Evolutionary conservation across 2,329 filamentous ascomycete genomes (phyloP).

Genomic region (Periconia macrospinosa): DNA sequence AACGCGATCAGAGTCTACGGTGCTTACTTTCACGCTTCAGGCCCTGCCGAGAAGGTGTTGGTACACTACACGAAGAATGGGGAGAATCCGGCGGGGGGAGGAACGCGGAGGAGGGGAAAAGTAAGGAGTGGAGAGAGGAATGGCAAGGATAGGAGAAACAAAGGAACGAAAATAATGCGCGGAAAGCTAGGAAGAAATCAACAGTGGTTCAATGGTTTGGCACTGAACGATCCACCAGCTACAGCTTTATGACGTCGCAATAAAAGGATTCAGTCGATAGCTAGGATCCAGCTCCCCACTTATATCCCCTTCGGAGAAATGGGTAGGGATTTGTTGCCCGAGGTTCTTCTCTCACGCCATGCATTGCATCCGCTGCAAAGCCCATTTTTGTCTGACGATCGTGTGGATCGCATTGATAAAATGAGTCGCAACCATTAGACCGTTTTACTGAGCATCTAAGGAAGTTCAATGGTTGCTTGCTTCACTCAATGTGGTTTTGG

Average conservation of each 20-base stretch:
- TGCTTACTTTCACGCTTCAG: no score
- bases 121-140: constrained; percentile 10
- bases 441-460: no score
- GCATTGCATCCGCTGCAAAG: no score
- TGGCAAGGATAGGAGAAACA: no score
- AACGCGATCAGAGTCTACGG: no score
- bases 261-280: neutral
- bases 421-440: no score
- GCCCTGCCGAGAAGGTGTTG: neutral
- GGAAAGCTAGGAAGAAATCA: neutral
- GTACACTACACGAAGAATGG: neutral
- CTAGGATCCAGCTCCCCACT: neutral
- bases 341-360: neutral
- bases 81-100: neutral
- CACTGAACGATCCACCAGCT: neutral
- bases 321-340: neutral
- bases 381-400: no score
- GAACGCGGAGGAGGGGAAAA: neutral
- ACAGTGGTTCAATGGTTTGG: neutral
- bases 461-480: no score
- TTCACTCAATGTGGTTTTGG: no score
- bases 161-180: constrained; percentile 2
- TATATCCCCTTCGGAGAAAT: neutral
- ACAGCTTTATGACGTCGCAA: neutral
- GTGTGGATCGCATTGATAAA: no score